Base-by-base conservation (phyloP, 148 eudicot species). In the Gaultheria prostrata region DNA sequence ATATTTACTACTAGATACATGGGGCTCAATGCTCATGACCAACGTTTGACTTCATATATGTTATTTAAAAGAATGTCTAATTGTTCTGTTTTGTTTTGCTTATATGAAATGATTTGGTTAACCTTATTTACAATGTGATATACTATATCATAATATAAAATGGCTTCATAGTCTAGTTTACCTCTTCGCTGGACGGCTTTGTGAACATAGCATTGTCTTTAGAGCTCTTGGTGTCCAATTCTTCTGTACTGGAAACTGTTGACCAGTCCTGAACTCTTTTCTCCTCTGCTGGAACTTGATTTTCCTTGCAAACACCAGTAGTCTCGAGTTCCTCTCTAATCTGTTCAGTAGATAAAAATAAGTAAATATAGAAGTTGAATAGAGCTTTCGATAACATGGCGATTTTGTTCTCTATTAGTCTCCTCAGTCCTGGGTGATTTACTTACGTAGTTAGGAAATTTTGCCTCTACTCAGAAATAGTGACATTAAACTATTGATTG, bases 141-240 rank as follows among this genome's bases (percentile, higher is more conserved):
- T 59, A 49, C 6, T 61, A 18, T 20, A 28, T 39, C 0, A 20
- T 57, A 39, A 79, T 59, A 2, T 8, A 61, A 24, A 35, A 14
- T 12, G 6, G 0, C n/a, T 28, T 21, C 8, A 2, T 30, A 30
- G 61, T 70, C 46, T 81, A 35, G 17, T 70, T 67, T 17, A 81
- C 83, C 83, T 81, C 63, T 49, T 70, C 20, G 70, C 53, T 70
- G 77, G 46, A 35, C 48, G 12, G 49, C 76, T 28, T 65, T 80
- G 39, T 17, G 28, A 26, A 46, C 61, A 15, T 67, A 6, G n/a
- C 83, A 80, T 59, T 49, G 30, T 80, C 82, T 67, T 46, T 46
- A 46, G 75, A 28, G 75, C 43, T 80, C 49, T 71, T 46, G 13
- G 49, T 6, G 9, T 15, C 71, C 45, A 61, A 18, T 49, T 81